These are phyloP conservation scores for Gentiana dahurica DNA, from an alignment of 257 asterid genomes.

Conservation along the genomic window DNA sequence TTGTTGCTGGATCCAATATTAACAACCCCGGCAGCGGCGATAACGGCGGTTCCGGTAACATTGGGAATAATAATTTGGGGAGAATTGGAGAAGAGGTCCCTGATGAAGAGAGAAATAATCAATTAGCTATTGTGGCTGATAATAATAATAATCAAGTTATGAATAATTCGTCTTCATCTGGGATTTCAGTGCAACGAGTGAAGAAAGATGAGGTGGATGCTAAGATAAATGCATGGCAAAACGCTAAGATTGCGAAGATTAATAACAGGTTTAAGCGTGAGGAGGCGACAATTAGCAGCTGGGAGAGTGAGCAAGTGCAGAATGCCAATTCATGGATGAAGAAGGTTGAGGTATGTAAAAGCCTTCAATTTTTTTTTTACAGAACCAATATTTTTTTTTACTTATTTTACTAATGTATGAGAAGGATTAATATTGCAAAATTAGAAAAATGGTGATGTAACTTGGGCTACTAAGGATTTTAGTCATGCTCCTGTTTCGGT, in stretches of 20 bases:
- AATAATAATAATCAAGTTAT: slow-evolving; percentile 10
- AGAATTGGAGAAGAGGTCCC: slow-evolving; percentile 45
- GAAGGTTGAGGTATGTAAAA: slow-evolving; percentile 66
- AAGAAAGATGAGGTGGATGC: slow-evolving; percentile 86
- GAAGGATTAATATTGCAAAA: too few relatives aligned
- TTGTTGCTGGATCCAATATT: slow-evolving; percentile 49
- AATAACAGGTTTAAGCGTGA: slow-evolving; percentile 87
- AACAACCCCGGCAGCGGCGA: slow-evolving; percentile 24
- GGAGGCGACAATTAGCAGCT: slow-evolving; percentile 62
- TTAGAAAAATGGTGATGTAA: too few relatives aligned
- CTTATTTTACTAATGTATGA: too few relatives aligned
- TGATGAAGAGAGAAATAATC: slow-evolving; percentile 37
- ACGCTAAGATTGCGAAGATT: slow-evolving; percentile 66
- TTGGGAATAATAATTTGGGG: slow-evolving; percentile 19
- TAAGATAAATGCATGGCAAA: slow-evolving; percentile 86
- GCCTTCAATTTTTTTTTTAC: too few relatives aligned
- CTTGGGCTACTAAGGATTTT: too few relatives aligned
- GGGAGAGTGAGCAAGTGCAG: slow-evolving; percentile 84
- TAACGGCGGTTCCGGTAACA: slow-evolving; percentile 1
- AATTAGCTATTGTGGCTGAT: slow-evolving; percentile 69
- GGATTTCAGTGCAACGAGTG: slow-evolving; percentile 44
- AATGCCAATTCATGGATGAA: slow-evolving; percentile 88
- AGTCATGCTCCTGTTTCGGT: too few relatives aligned
- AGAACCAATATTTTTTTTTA: too few relatives aligned
- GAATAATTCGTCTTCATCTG: not conserved